Conservation (phyloP, 441 rosid genomes). For the Brassica balearica region DNA sequence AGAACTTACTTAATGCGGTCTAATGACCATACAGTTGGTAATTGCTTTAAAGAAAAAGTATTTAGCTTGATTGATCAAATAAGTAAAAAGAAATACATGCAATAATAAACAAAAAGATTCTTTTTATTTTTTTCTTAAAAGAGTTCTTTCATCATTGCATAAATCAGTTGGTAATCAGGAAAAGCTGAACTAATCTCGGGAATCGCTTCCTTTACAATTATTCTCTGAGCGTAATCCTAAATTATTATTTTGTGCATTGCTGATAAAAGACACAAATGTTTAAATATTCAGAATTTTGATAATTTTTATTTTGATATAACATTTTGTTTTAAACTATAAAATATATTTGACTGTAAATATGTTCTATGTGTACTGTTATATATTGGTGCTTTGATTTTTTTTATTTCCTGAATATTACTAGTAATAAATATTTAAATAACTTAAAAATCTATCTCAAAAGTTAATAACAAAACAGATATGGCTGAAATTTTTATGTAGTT, state of each 20-base stretch:
- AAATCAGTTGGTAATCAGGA: background rate
- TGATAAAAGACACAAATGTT: background rate
- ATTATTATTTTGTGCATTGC: background rate
- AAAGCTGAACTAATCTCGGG: slow-evolving; percentile 10
- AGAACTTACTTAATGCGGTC: slow-evolving; percentile 31
- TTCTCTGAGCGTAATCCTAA: background rate
- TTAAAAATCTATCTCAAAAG: background rate
- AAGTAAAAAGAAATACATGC: slow-evolving; percentile 19
- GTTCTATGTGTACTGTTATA: background rate
- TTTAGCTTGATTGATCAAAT: background rate
- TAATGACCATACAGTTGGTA: slow-evolving; percentile 23
- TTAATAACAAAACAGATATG: background rate
- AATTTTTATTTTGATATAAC: background rate
- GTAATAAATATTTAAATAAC: background rate
- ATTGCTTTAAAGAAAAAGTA: slow-evolving; percentile 14
- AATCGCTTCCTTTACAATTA: background rate
- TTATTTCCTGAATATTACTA: background rate
- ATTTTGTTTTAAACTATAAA: background rate
- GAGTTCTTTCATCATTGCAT: background rate
- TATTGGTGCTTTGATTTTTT: background rate
- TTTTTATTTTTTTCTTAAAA: background rate
- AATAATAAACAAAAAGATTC: slow-evolving; percentile 13
- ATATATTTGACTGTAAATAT: background rate
- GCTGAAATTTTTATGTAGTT: background rate
- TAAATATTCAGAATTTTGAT: background rate